Evolutionary conservation across 2,329 filamentous ascomycete species (phyloP), one percentile per base, ranked within the genome.

Genomic region (Cercospora nicotianae): DNA sequence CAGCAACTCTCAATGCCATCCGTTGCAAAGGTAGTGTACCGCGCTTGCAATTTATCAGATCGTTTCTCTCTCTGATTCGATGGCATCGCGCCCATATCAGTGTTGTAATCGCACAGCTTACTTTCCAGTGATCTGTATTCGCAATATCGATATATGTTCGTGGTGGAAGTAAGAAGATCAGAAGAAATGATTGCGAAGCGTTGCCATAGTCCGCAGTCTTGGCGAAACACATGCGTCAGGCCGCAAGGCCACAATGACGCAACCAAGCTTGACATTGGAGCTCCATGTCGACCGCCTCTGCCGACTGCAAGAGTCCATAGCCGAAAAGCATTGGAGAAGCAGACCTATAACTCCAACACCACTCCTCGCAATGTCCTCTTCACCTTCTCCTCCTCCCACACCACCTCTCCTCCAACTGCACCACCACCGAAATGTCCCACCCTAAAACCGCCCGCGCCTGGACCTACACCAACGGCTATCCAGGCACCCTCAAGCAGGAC

Each of bases 391-490:
- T 12, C 55, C 8, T 20, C 26, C 3, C 16, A 33, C 7, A 18
- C 16, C 6, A 20, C 12, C 20, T 16, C 53, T 31, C 13, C 28
- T 5, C 13, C n/a, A n/a, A n/a, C n/a, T n/a, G 5, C 23, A 57
- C 33, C 20, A 42, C 42, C 20, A 16, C 57, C 33, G 66, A 55
- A 10, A 75, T 75, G 74, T 60, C 73, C 12, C 69, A 68, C 61
- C 62, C 69, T 33, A 65, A 60, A 16, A 58, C 69, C 66, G 70
- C 70, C 58, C 73, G 70, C 64, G 77, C 77, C 55, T 79, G 77
- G 77, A 75, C 73, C 16, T 79, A 77, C 69, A 77, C 73, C 28
- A 75, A 72, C 30, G 77, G 77, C 48, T 78, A 77, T 63, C 76
- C 77, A 3, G 16, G 60, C 30, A 72, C 72, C 45, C 74, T 79